Evolutionary conservation across 163 green algal species (phyloP), one percentile per base, ranked within the genome.

Genomic region (Scenedesmus sp.): DNA sequence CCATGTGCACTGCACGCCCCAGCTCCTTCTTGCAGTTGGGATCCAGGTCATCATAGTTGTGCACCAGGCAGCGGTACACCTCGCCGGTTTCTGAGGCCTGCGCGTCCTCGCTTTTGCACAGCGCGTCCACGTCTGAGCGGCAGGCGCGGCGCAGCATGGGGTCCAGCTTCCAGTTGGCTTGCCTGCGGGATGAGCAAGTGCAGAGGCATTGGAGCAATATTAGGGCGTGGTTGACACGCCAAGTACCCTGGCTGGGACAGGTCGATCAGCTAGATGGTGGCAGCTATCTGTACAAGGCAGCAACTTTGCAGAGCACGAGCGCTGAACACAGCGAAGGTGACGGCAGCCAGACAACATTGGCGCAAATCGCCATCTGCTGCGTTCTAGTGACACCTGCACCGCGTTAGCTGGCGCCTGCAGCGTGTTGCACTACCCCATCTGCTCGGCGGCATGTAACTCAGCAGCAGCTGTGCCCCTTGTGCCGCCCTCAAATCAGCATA

Each of bases 61-160:
- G 88, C 12, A 97, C 93, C 59, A 98, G 94, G 95, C 97, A 98
- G 90, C 95, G 95, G 89, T 98, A 96, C 55, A 98, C 95, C n/a
- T 94, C 90, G 12, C 93, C 95, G 66, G 92, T 86, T n/a, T 89
- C 93, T 55, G 34, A 88, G 74, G 92, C 92, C 67, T 88, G 67
- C 0, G n/a, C 60, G 77, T 95, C 93, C 82, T 95, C 91, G 0
- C 70, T 20, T 8, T 59, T 84, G 46, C 76, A 84, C 1, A 84
- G 76, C 9, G 46, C 76, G 12, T 84, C 34, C 34, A 88, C 54
- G 10, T 94, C 88, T 0, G 81, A 60, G 13, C 84, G 86, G 94
- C 94, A 96, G 1, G 91, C 94, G 54, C 87, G 95, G 88, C 95
- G 95, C 82, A 98, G 93, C 26, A 94, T 92, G 23, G 94, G 94